A percentile compares a stretch with the other conserved stretches of the same genome.
These are phyloP conservation scores for Sarcodon sp. DNA, from an alignment of 768 basidiomycete species.

Conservation along the genomic window DNA sequence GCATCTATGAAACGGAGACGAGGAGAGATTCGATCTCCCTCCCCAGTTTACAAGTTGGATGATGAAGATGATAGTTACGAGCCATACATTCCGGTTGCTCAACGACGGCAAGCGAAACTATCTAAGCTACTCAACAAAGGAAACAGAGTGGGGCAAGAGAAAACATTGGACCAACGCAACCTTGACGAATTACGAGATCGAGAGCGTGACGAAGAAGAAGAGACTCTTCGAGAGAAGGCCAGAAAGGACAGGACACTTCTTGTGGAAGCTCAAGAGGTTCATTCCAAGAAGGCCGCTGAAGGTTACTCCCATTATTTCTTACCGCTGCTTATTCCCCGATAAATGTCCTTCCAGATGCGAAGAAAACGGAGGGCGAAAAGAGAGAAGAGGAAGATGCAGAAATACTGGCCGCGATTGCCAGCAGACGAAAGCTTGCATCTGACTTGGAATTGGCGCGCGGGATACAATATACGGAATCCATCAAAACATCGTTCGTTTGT, in stretches of 20 bases:
- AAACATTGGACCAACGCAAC: conserved; percentile 16
- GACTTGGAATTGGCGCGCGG: conserved; percentile 91
- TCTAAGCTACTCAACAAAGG: conserved; percentile 56
- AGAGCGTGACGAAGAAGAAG: conserved; percentile 64
- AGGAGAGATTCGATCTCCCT: conserved; percentile 41
- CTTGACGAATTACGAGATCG: neutral
- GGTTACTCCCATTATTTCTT: conserved; percentile 27
- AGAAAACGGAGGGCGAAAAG: conserved; percentile 80
- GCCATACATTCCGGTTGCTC: conserved; percentile 79
- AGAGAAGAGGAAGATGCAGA: conserved; percentile 83
- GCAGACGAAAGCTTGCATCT: conserved; percentile 81
- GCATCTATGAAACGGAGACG: conserved; percentile 34
- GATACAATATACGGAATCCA: conserved; percentile 77
- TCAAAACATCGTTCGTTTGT: conserved; percentile 61
- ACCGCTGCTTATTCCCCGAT: neutral
- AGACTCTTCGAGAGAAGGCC: conserved; percentile 56
- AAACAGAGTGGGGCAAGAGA: conserved; percentile 30
- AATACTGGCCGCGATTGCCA: conserved; percentile 85
- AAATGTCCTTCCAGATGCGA: conserved; percentile 43
- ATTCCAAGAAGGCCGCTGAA: conserved; percentile 68
- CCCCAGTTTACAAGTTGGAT: conserved; percentile 48
- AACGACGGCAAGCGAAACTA: conserved; percentile 72
- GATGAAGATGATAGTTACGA: conserved; percentile 56
- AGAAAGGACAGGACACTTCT: conserved; percentile 81
- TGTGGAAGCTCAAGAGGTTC: conserved; percentile 92